Conservation (phyloP, 345 rosid species). For the Cochlearia excelsa region DNA sequence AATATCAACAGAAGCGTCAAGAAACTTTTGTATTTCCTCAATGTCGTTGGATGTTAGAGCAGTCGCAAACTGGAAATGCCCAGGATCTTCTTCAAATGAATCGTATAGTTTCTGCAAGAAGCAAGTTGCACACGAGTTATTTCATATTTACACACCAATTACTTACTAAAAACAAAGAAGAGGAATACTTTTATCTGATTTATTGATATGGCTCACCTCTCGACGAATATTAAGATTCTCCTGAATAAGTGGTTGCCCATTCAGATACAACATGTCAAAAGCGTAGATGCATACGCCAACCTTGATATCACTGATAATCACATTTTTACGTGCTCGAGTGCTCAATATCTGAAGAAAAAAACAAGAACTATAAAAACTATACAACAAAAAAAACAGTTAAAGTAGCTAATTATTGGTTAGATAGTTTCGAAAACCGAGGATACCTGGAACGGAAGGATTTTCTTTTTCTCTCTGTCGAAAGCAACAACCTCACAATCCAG, state of each 20-base stretch:
- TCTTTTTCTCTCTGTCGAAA: slow-evolving; percentile 65
- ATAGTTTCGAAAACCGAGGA: neutral
- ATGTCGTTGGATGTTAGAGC: slow-evolving; percentile 77
- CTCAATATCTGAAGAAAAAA: slow-evolving; percentile 55
- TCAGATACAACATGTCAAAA: slow-evolving; percentile 77
- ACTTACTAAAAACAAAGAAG: slow-evolving; percentile 14
- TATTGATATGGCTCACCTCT: slow-evolving; percentile 50
- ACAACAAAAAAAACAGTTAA: slow-evolving; percentile 14
- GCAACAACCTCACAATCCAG: slow-evolving; percentile 95
- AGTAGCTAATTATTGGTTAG: slow-evolving; percentile 6
- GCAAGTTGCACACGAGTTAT: slow-evolving; percentile 8
- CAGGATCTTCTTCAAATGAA: slow-evolving; percentile 79
- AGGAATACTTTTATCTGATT: neutral
- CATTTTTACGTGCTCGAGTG: slow-evolving; percentile 89
- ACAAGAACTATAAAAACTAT: neutral
- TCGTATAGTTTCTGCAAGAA: slow-evolving; percentile 62
- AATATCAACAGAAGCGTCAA: slow-evolving; percentile 76
- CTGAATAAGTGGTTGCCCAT: slow-evolving; percentile 76
- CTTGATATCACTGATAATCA: slow-evolving; percentile 72
- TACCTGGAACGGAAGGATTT: slow-evolving; percentile 96
- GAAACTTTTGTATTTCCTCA: slow-evolving; percentile 90
- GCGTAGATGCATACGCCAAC: slow-evolving; percentile 91
- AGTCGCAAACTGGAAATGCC: slow-evolving; percentile 84
- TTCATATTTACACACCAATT: slow-evolving; percentile 2
- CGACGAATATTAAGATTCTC: slow-evolving; percentile 70